Conservation (phyloP, 768 basidiomycete genomes). For the Neoboletus subvelutipes region DNA sequence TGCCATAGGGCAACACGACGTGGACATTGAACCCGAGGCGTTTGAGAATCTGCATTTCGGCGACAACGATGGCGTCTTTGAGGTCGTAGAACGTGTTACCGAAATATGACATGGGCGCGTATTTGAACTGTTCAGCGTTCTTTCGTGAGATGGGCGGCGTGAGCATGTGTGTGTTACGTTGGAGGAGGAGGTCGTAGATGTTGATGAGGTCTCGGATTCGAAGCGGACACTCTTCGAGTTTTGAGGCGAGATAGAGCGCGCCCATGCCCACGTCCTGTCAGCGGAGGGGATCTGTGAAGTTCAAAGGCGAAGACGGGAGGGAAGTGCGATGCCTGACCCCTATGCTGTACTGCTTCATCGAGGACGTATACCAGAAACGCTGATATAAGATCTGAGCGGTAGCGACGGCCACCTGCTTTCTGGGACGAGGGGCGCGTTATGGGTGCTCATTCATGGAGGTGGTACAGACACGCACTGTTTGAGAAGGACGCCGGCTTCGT, state of each 20-base stretch:
- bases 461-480: constrained; percentile 63
- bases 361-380: constrained; percentile 93
- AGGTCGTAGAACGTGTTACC: constrained; percentile 88
- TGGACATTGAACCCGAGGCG: constrained; percentile 94
- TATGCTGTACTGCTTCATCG: constrained; percentile 92
- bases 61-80: constrained; percentile 90
- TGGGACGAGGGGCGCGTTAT: constrained; percentile 30
- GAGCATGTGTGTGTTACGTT: constrained; percentile 61
- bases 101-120: constrained; percentile 88
- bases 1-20: constrained; percentile 90
- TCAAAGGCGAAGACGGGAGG: constrained; percentile 4
- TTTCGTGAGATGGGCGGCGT: constrained; percentile 18
- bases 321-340: constrained; percentile 55
- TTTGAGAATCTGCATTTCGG: constrained; percentile 98
- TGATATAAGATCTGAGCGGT: constrained; percentile 97
- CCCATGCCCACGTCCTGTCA: constrained; percentile 84
- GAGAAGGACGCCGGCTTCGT: constrained; percentile 89
- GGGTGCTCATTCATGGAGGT: constrained; percentile 2
- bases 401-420: constrained; percentile 95
- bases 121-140: constrained; percentile 48
- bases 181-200: constrained; percentile 86
- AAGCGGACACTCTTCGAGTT: constrained; percentile 88
- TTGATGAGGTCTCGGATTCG: constrained; percentile 95
- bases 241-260: constrained; percentile 84
- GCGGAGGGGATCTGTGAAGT: constrained; percentile 6